These are phyloP conservation scores for Penicillium frequentans DNA, from an alignment of 2,329 filamentous ascomycete genomes.

Conservation along the genomic window DNA sequence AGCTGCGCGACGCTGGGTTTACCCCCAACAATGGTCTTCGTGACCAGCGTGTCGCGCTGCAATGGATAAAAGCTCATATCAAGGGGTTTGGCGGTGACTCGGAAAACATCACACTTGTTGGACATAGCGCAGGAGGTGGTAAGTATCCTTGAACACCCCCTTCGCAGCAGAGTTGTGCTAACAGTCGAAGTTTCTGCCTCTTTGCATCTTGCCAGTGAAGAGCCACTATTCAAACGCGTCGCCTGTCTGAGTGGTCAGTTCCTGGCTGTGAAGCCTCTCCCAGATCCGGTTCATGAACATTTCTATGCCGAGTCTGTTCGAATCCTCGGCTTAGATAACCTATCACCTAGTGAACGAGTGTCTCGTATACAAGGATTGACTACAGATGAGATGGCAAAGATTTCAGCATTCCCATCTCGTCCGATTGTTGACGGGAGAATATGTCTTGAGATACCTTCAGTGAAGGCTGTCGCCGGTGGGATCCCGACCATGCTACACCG, in stretches of 20 bases:
- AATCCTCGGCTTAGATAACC: neutral
- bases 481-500: neutral
- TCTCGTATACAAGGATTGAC: neutral
- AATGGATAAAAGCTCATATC: conserved; percentile 44
- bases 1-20: neutral
- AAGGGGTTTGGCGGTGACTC: conserved; percentile 43
- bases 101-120: conserved; percentile 31
- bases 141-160: neutral
- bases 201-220: neutral
- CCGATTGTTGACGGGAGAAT: neutral
- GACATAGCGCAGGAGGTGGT: neutral
- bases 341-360: neutral
- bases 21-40: conserved; percentile 44
- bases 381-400: neutral
- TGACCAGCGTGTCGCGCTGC: conserved; percentile 48
- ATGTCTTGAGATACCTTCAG: neutral
- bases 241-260: neutral
- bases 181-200: neutral
- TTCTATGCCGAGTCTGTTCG: neutral
- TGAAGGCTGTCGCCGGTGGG: neutral
- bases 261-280: neutral
- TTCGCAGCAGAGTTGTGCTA: neutral
- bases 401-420: neutral
- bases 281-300: neutral
- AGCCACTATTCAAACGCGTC: neutral